Percentiles rank a stretch among this genome's conserved stretches.
phyloP scores from a whole-genome alignment of 148 eudicot genomes.

The Rhododendron ovatum region DNA sequence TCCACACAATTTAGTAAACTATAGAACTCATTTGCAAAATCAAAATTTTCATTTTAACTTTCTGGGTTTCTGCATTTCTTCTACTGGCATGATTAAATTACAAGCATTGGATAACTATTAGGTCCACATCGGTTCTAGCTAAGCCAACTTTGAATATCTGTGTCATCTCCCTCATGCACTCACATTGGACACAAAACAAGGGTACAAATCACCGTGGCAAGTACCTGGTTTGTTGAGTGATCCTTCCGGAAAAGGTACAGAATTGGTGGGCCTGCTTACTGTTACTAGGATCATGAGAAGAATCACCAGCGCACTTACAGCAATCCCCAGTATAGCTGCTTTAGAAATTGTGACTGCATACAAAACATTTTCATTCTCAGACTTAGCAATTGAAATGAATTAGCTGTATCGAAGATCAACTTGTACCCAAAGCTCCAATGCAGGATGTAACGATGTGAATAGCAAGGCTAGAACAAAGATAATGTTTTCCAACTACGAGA shows the following conservation, averaged over 20 bases:
- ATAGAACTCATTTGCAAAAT: background rate
- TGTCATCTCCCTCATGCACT: background rate
- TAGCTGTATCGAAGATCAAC: background rate
- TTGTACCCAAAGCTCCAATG: background rate
- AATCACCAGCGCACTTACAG: conserved; percentile 85
- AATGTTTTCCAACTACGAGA: background rate
- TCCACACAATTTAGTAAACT: background rate
- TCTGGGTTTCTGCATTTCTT: background rate
- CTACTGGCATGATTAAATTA: background rate
- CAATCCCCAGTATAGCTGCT: conserved; percentile 89
- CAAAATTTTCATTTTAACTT: too few species aligned
- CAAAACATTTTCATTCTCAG: conserved; percentile 5
- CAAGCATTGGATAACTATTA: background rate
- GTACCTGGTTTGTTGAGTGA: conserved; percentile 89
- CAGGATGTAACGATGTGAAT: background rate
- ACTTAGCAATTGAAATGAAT: background rate
- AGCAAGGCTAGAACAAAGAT: background rate
- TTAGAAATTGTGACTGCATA: conserved; percentile 65
- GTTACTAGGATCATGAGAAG: conserved; percentile 79
- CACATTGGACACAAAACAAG: background rate
- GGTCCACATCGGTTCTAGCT: background rate
- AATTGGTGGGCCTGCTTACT: conserved; percentile 67
- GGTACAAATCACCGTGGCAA: background rate
- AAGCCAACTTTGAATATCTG: background rate
- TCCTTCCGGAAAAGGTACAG: conserved; percentile 58